These are phyloP conservation scores for Penicillium hesseltinei DNA, from an alignment of 2,329 filamentous ascomycete genomes.

Conservation along the genomic window DNA sequence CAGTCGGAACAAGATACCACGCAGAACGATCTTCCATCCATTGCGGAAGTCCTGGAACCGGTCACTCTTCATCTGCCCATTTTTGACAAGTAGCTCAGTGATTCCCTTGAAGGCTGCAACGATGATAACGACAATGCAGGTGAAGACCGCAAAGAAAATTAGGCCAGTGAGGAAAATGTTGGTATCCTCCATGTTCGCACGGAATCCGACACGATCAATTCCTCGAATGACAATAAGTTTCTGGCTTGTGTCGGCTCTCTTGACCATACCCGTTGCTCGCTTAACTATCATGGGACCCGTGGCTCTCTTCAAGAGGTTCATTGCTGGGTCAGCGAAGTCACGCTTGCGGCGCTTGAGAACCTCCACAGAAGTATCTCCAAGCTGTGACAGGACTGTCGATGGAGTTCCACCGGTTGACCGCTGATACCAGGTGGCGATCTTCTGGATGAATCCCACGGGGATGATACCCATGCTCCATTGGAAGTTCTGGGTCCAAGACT, in stretches of 20 bases:
- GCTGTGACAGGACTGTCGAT: slow-evolving; percentile 70
- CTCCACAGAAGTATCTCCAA: slow-evolving; percentile 76
- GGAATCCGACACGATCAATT: slow-evolving; percentile 86
- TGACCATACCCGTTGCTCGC: slow-evolving; percentile 41
- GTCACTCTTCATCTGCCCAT: slow-evolving; percentile 75
- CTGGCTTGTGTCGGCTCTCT: slow-evolving; percentile 50
- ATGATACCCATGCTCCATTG: slow-evolving; percentile 99
- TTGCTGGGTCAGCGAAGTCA: slow-evolving; percentile 43
- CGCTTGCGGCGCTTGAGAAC: slow-evolving; percentile 63
- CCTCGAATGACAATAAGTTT: slow-evolving; percentile 63
- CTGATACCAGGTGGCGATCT: slow-evolving; percentile 92
- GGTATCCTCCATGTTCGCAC: slow-evolving; percentile 77
- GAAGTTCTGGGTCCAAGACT: slow-evolving; percentile 95
- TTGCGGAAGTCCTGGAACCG: slow-evolving; percentile 93
- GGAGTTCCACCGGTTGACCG: slow-evolving; percentile 85
- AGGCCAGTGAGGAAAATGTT: slow-evolving; percentile 93
- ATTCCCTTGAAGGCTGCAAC: slow-evolving; percentile 77
- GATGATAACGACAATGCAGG: slow-evolving; percentile 68
- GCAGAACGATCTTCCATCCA: slow-evolving; percentile 87
- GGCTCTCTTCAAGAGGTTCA: slow-evolving; percentile 29
- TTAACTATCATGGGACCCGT: neutral
- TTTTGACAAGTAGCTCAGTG: slow-evolving; percentile 72
- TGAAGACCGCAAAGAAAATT: slow-evolving; percentile 83
- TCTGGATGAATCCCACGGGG: slow-evolving; percentile 78
- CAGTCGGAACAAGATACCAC: slow-evolving; percentile 89